These are phyloP conservation scores for Thraustochytrium striatum DNA, from an alignment of 352 stramenopile genomes.

Conservation along the genomic window DNA sequence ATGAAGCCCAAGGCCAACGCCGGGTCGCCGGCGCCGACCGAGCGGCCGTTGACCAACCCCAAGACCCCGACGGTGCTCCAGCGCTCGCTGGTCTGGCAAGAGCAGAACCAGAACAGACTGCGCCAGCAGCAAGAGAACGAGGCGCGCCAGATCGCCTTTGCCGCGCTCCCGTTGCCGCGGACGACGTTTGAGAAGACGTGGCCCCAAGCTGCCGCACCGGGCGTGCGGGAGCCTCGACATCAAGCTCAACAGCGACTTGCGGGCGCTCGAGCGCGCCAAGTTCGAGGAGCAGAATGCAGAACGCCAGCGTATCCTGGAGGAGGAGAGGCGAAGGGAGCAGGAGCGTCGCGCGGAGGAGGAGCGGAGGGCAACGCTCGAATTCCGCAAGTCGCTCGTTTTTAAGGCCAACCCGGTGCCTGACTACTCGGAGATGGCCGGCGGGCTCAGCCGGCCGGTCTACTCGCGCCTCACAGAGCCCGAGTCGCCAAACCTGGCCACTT, in stretches of 20 bases:
- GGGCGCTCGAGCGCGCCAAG: not conserved
- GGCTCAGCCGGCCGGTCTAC: too few species aligned
- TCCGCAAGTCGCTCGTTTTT: slow-evolving; percentile 15
- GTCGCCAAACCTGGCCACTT: slow-evolving; percentile 7
- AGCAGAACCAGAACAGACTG: not conserved
- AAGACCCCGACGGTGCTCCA: not conserved
- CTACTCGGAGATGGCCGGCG: slow-evolving; percentile 14
- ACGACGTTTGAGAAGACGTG: slow-evolving; percentile 7
- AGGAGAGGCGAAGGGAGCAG: not conserved
- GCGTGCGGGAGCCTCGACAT: not conserved
- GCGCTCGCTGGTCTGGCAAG: not conserved
- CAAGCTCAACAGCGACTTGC: slow-evolving; percentile 13
- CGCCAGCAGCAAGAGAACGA: not conserved
- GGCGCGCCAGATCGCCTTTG: not conserved
- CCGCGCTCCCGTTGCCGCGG: not conserved
- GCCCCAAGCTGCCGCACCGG: not conserved
- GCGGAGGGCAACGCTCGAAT: not conserved
- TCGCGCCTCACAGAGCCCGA: slow-evolving; percentile 3
- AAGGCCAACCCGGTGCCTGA: slow-evolving; percentile 8
- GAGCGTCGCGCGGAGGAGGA: slow-evolving; percentile 10
- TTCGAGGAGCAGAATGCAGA: slow-evolving; percentile 9
- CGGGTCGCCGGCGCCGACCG: not conserved
- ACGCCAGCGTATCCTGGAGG: not conserved
- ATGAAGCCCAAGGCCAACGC: not conserved
- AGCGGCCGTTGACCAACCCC: slow-evolving; percentile 20